Evolutionary conservation across 2,329 filamentous ascomycete genomes (phyloP), one percentile per base, ranked within the genome.

Genomic region (Drechslerella coelobrocha): DNA sequence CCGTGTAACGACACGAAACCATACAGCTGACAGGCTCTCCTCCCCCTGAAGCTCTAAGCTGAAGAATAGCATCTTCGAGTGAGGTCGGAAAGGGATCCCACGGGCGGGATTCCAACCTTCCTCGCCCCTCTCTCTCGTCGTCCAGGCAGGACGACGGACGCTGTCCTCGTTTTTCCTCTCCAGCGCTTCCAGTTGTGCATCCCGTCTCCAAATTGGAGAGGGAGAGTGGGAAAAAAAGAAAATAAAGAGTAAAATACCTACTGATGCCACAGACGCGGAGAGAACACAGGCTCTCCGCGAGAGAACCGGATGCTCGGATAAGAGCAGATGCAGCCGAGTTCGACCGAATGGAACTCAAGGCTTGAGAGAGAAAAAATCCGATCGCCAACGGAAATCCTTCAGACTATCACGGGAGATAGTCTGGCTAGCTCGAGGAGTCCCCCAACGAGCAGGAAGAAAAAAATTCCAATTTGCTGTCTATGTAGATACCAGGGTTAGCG

Each of bases 1-100:
- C 34, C 57, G 65, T 69, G 65, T 69, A 69, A 62, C 65, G 65
- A 57, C 57, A 69, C 57, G 57, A 62, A 54, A 56, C 50, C 57
- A 37, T 56, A 56, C 53, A 51, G 24, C 52, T 69, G 34, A 14
- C 56, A 48, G 34, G 39, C 31, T 31, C 57, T 61, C 52, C 27
- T 31, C 57, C 27, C 26, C 14, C 24, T 31, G 34, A 39, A 47
- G 63, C 56, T 50, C 21, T 41, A 69, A 61, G 57, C 39, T 55
- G 45, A 45, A 51, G 52, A 47, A 57, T 47, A 48, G n/a, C 34
- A 41, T 60, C 51, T 45, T 45, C 12, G 26, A 37, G n/a, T 9
- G 63, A 62, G 57, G 65, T 52, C 55, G 41, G 19, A 47, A 45
- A 62, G 39, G 31, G 43, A 34, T 19, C 55, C 50, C 57, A 57